Evolutionary conservation across 75 land plant species (phyloP).

Genomic region (Pinus taeda): DNA sequence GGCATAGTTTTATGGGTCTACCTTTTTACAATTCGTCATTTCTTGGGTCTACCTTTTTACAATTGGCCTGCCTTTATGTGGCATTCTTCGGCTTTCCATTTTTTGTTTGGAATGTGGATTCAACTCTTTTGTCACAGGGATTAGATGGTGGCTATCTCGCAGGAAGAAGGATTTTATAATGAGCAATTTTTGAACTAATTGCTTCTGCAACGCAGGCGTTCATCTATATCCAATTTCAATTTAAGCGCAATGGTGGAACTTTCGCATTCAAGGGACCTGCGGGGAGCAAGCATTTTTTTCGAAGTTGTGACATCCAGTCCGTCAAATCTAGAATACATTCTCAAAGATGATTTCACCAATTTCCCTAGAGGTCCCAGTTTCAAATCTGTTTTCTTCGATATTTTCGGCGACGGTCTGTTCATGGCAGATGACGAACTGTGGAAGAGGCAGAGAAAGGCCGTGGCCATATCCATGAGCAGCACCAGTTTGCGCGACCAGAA

Average conservation of each 20-base stretch:
- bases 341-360: neutral
- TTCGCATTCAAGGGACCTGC: conserved; percentile 11
- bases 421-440: neutral
- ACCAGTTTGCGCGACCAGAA: neutral
- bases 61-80: no score
- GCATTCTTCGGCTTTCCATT: no score
- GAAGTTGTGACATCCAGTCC: conserved; percentile 12
- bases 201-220: no score
- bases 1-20: no score
- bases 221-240: no score
- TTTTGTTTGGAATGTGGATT: no score
- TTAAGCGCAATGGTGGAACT: conserved; percentile 6
- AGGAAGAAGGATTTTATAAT: no score
- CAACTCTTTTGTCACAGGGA: no score
- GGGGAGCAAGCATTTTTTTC: neutral
- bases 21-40: no score
- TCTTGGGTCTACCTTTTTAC: no score
- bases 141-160: no score
- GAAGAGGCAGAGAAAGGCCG: neutral
- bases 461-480: neutral
- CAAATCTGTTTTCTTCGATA: neutral
- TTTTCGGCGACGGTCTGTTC: neutral
- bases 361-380: neutral
- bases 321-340: conserved; percentile 15
- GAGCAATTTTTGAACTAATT: no score